Conservation (phyloP, 2,329 filamentous ascomycete species). For the Pestalotiopsis sp. region DNA sequence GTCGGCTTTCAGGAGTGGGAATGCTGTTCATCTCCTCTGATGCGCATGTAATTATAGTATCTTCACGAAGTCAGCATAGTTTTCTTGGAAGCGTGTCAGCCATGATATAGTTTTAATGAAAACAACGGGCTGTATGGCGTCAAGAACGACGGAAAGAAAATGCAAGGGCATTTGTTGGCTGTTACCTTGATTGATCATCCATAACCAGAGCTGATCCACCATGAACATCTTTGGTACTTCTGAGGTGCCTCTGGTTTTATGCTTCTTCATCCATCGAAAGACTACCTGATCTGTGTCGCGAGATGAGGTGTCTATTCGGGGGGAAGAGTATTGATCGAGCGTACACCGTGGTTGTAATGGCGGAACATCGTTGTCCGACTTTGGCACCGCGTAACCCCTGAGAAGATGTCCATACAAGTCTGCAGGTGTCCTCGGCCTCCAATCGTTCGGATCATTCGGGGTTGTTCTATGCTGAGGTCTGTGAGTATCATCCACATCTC, state of each 20-base stretch:
- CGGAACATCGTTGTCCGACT: neutral
- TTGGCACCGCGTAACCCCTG: neutral
- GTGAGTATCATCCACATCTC: neutral
- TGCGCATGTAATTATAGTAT: neutral
- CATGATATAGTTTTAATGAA: no score
- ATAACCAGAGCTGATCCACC: conserved; percentile 11
- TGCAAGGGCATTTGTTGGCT: neutral
- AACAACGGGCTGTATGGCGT: no score
- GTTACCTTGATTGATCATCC: conserved; percentile 5
- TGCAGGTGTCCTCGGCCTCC: neutral
- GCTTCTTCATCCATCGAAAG: neutral
- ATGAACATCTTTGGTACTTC: conserved; percentile 5
- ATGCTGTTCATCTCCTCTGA: neutral
- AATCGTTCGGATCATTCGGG: neutral
- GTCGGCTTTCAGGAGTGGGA: neutral
- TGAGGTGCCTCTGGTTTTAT: neutral
- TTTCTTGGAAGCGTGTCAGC: no score
- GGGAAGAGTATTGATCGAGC: neutral
- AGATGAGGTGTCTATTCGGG: neutral
- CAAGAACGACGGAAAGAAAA: neutral
- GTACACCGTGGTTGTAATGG: neutral
- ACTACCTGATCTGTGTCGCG: neutral
- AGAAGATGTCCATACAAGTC: neutral
- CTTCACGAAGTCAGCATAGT: neutral
- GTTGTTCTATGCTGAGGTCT: neutral